These are phyloP conservation scores for Trichoderma harzianum DNA, from an alignment of 2,329 filamentous ascomycete species.

Conservation along the genomic window DNA sequence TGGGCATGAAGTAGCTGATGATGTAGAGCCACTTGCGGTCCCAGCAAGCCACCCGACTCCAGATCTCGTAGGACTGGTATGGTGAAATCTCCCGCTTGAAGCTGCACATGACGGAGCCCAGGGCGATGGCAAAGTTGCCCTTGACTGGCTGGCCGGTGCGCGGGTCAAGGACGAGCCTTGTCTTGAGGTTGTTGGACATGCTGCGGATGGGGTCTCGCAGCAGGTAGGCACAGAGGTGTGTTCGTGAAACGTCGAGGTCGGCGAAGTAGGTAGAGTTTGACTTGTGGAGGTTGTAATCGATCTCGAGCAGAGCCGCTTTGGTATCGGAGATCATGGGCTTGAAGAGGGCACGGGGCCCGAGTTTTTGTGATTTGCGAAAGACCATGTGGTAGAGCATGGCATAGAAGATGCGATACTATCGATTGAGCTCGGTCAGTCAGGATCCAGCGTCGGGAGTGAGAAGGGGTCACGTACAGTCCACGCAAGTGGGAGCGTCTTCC, in stretches of 20 bases:
- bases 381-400: constrained; percentile 54
- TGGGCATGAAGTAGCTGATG: constrained; percentile 68
- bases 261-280: constrained; percentile 82
- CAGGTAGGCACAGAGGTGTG: constrained; percentile 71
- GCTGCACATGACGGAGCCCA: constrained; percentile 70
- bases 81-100: constrained; percentile 73
- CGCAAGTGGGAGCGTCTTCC: constrained; percentile 70
- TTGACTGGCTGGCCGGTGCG: constrained; percentile 46
- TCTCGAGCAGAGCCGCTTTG: constrained; percentile 69
- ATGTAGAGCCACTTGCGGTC: constrained; percentile 81
- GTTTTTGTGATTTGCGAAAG: constrained; percentile 45
- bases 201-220: constrained; percentile 56
- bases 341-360: constrained; percentile 65
- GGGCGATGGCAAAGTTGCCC: constrained; percentile 58
- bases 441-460: not conserved
- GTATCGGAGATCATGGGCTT: constrained; percentile 65
- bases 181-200: constrained; percentile 47
- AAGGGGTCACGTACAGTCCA: constrained; percentile 63
- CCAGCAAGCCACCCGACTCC: constrained; percentile 68
- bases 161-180: constrained; percentile 50
- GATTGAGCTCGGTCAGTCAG: not conserved
- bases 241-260: constrained; percentile 79
- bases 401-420: constrained; percentile 56
- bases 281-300: constrained; percentile 84
- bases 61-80: constrained; percentile 69